Evolutionary conservation across 176 grass and related monocot species (phyloP).

Genomic region (Cenchrus americanus): DNA sequence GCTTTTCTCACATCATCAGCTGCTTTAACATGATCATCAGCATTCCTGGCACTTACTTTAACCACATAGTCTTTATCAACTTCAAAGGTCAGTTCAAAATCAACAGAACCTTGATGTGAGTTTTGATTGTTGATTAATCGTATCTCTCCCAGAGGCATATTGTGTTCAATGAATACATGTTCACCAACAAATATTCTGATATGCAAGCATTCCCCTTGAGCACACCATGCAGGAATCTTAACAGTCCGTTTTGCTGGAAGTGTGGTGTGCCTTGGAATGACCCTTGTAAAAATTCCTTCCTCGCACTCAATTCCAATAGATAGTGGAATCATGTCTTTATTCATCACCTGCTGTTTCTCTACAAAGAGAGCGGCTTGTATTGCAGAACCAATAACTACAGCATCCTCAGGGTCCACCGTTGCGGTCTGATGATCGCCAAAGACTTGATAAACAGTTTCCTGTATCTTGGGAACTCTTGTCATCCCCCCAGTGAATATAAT

Average conservation of each 20-base stretch:
- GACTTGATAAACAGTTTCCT: background rate
- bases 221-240: constrained; percentile 9
- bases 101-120: too few species aligned
- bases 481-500: too few species aligned
- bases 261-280: constrained; percentile 7
- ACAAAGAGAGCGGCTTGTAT: constrained; percentile 7
- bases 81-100: too few species aligned
- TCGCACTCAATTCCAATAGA: constrained; percentile 1
- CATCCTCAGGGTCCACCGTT: constrained; percentile 19
- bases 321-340: background rate
- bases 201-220: background rate
- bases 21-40: too few species aligned
- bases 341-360: background rate
- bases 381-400: constrained; percentile 14
- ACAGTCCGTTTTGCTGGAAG: background rate
- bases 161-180: too few species aligned
- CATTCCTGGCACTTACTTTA: too few species aligned
- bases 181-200: too few species aligned
- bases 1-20: too few species aligned
- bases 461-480: constrained; percentile 29
- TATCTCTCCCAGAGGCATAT: too few species aligned
- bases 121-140: too few species aligned
- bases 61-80: too few species aligned
- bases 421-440: background rate
- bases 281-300: background rate